A percentile compares a stretch with the other conserved stretches of the same genome.
Conservation (phyloP, 495 filamentous ascomycete genomes). For the Ascodesmis nigricans region DNA sequence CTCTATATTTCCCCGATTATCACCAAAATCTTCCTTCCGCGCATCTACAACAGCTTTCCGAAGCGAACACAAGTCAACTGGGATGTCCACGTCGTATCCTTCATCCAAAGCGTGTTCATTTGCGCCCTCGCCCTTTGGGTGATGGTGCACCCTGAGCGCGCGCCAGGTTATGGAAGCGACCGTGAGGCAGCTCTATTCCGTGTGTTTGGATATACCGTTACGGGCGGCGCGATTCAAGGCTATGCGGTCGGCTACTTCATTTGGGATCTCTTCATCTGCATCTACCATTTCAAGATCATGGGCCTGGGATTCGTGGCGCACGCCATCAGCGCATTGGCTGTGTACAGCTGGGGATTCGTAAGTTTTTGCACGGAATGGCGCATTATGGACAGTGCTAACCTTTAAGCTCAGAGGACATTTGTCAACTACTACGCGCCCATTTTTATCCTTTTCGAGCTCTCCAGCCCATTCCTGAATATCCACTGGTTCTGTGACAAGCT, state of each 20-base stretch:
- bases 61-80: constrained; percentile 63
- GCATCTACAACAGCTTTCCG: constrained; percentile 43
- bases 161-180: constrained; percentile 24
- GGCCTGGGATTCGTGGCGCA: constrained; percentile 78
- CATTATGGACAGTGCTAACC: background rate
- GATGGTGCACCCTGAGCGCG: constrained; percentile 57
- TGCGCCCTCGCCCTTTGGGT: constrained; percentile 58
- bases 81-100: constrained; percentile 87
- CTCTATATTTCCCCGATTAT: constrained; percentile 50
- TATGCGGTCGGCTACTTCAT: constrained; percentile 88
- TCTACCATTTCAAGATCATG: constrained; percentile 52
- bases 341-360: constrained; percentile 84
- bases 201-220: constrained; percentile 78
- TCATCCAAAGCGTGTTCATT: constrained; percentile 71
- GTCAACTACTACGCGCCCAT: constrained; percentile 75
- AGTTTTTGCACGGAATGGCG: background rate
- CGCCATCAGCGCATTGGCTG: constrained; percentile 59
- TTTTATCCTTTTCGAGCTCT: constrained; percentile 97
- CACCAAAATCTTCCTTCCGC: constrained; percentile 46
- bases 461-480: constrained; percentile 78
- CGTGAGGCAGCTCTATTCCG: constrained; percentile 48
- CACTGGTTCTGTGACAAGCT: constrained; percentile 99
- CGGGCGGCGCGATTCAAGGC: constrained; percentile 58
- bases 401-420: constrained; percentile 55
- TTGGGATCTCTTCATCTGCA: constrained; percentile 68